Evolutionary conservation across 2,329 filamentous ascomycete species (phyloP).

Genomic region (Elsinoe necatrix): DNA sequence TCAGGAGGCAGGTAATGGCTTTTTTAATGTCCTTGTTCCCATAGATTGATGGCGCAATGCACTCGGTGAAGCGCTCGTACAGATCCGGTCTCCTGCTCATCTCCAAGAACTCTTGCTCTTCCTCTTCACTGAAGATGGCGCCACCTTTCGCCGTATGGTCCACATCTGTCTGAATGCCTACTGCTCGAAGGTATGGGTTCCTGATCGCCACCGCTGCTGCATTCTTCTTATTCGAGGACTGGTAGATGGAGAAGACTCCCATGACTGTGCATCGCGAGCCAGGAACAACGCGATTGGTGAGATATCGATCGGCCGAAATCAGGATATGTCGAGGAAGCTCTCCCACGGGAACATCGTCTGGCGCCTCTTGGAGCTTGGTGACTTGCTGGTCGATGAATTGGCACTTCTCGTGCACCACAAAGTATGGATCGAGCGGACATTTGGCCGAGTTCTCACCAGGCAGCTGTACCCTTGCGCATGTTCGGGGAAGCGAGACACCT

Average conservation of each 20-base stretch:
- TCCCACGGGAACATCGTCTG: slow-evolving; percentile 93
- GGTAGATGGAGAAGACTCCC: slow-evolving; percentile 97
- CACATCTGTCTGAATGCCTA: slow-evolving; percentile 83
- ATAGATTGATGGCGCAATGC: slow-evolving; percentile 95
- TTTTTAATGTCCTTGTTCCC: slow-evolving; percentile 96
- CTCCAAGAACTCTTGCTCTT: slow-evolving; percentile 92
- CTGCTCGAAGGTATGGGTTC: slow-evolving; percentile 86
- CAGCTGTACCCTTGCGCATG: slow-evolving; percentile 53
- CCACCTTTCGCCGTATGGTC: slow-evolving; percentile 78
- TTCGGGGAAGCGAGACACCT: slow-evolving; percentile 73
- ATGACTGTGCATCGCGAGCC: slow-evolving; percentile 91
- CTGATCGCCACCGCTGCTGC: slow-evolving; percentile 90
- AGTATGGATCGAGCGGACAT: slow-evolving; percentile 92
- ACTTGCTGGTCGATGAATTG: slow-evolving; percentile 97
- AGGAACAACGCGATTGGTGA: slow-evolving; percentile 91
- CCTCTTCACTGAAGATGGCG: slow-evolving; percentile 80
- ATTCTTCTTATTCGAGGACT: slow-evolving; percentile 63
- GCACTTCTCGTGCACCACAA: slow-evolving; percentile 87
- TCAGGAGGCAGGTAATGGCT: slow-evolving; percentile 82
- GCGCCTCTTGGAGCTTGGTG: slow-evolving; percentile 93
- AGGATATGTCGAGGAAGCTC: slow-evolving; percentile 91
- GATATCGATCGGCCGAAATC: slow-evolving; percentile 89
- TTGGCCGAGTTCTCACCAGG: slow-evolving; percentile 58
- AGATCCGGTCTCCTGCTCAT: slow-evolving; percentile 84
- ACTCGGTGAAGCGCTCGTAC: slow-evolving; percentile 83